Evolutionary conservation across 257 asterid species (phyloP).

Genomic region (Echium plantagineum): DNA sequence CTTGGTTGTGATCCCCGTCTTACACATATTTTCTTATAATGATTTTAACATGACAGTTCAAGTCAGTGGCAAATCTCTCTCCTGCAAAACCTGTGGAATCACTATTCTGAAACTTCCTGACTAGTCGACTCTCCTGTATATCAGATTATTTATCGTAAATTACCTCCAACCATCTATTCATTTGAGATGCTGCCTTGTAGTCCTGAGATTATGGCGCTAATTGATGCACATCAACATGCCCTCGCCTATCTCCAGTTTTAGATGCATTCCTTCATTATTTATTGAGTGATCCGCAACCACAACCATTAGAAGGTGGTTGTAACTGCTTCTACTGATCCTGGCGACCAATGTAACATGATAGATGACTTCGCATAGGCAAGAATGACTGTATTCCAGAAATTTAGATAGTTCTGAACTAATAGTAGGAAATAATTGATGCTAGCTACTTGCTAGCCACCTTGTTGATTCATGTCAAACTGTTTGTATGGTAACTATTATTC

Average conservation of each 20-base stretch:
- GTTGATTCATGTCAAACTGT: conserved; percentile 8
- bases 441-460: conserved; percentile 41
- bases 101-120: conserved; percentile 32
- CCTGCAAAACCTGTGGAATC: conserved; percentile 38
- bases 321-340: conserved; percentile 26
- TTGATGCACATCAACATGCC: conserved; percentile 12
- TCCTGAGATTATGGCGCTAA: background rate
- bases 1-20: background rate
- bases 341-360: conserved; percentile 18
- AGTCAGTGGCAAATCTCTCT: conserved; percentile 54
- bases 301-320: conserved; percentile 20
- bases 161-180: conserved; percentile 18
- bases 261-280: conserved; percentile 35
- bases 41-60: conserved; percentile 48
- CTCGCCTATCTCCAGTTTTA: conserved; percentile 15
- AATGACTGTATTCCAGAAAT: conserved; percentile 26
- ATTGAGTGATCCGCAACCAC: conserved; percentile 34
- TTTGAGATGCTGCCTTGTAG: conserved; percentile 12
- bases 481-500: conserved; percentile 7
- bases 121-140: conserved; percentile 15
- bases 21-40: background rate
- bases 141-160: conserved; percentile 18
- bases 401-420: conserved; percentile 13
- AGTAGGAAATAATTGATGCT: conserved; percentile 24
- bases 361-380: conserved; percentile 29